Evolutionary conservation across 306 rosid genomes (phyloP), one percentile per base, ranked within the genome.

Genomic region (Dalbergia oliveri): DNA sequence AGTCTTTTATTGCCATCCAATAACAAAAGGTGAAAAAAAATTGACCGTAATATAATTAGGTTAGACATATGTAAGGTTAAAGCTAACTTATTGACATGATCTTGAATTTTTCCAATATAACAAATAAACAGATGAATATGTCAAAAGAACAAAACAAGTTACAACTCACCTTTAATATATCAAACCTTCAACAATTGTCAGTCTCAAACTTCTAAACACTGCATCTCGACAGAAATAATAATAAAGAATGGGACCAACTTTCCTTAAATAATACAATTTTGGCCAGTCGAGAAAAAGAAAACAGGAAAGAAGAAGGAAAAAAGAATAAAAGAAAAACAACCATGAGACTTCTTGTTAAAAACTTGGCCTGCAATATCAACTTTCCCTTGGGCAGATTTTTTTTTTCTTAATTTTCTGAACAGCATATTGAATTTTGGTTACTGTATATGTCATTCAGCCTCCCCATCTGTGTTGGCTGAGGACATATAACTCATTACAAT

Each of bases 401-500:
- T 66, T 31, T 66, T 54, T 63, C 43, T 37, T 26, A 26, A 2
- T 35, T 57, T 59, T 18, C 35, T 45, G 41, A 75, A 18, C 31
- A 49, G 78, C 78, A 78, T 23, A 56, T 43, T 31, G 69, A 43
- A 13, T 10, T 60, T 47, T 39, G 75, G 67, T 57, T 63, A 66
- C 31, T 65, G 41, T 62, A 79, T 19, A 77, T 43, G 83, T 81
- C 66, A 82, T 67, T 88, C 97, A 26, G 89, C 90, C 61, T 90
- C 94, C 1, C 91, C 98, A 81, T 90, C 96, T 41, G 97, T 93
- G 16, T 92, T 90, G 23, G 94, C 94, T 10, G 97, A 91, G 5
- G 98, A 92, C 94, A 91, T 84, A 83, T 93, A 91, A 73, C 97
- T 93, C 81, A 90, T 79, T 4, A 86, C 99, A 10, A 91, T 82